A percentile compares a stretch with the other conserved stretches of the same genome.
These are phyloP conservation scores for Trypanosoma melophagium DNA, from an alignment of 208 protist genomes.

Conservation along the genomic window DNA sequence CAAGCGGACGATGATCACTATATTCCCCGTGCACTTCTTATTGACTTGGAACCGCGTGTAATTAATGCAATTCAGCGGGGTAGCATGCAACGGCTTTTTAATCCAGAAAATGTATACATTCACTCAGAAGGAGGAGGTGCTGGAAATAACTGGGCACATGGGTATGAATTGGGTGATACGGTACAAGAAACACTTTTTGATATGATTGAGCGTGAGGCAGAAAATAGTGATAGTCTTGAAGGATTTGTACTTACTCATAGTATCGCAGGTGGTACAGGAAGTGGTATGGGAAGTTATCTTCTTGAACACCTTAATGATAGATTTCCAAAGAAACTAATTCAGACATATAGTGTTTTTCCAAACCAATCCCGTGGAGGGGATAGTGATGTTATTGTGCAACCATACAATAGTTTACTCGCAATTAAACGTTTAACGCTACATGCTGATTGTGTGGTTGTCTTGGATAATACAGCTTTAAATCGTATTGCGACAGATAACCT, in stretches of 20 bases:
- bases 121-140: slow-evolving; percentile 96
- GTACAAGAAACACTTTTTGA: slow-evolving; percentile 96
- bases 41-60: slow-evolving; percentile 99
- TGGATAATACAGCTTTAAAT: slow-evolving; percentile 99
- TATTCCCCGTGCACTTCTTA: slow-evolving; percentile 98
- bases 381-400: slow-evolving; percentile 98
- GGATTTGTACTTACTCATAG: slow-evolving; percentile 99
- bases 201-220: slow-evolving; percentile 99
- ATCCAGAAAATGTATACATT: slow-evolving; percentile 99
- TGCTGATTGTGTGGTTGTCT: slow-evolving; percentile 97
- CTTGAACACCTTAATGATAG: slow-evolving; percentile 98
- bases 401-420: slow-evolving; percentile 99
- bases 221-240: slow-evolving; percentile 98
- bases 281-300: slow-evolving; percentile 98
- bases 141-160: slow-evolving; percentile 99
- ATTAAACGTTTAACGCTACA: slow-evolving; percentile 97
- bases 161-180: slow-evolving; percentile 90
- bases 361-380: slow-evolving; percentile 72
- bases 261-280: slow-evolving; percentile 99
- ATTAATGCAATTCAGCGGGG: slow-evolving; percentile 94
- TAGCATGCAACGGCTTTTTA: slow-evolving; percentile 96
- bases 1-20: slow-evolving; percentile 99
- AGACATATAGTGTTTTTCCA: slow-evolving; percentile 99
- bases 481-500: slow-evolving; percentile 97
- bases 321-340: slow-evolving; percentile 97